Conservation (phyloP, 257 asterid genomes). For the Capsicum pubescens region DNA sequence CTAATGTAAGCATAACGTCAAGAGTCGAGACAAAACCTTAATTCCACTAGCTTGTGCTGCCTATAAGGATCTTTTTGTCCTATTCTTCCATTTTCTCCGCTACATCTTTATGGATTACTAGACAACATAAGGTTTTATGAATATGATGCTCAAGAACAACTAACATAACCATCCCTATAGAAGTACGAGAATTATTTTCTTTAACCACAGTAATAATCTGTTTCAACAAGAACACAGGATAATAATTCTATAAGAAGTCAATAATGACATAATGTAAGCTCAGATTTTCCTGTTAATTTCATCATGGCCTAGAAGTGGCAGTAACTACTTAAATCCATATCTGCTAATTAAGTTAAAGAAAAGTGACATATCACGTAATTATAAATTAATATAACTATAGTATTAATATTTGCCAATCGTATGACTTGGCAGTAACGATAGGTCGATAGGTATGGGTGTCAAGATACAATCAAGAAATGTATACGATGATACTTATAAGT, state of each 20-base stretch:
- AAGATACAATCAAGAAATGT: constrained; percentile 12
- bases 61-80: neutral
- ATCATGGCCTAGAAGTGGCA: neutral
- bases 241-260: neutral
- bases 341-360: neutral
- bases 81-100: constrained; percentile 7
- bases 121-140: neutral
- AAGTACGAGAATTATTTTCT: constrained; percentile 5
- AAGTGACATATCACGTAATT: neutral
- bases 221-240: neutral
- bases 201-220: neutral
- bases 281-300: neutral
- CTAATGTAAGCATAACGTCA: neutral
- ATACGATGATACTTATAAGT: neutral
- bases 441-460: neutral
- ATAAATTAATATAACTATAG: neutral
- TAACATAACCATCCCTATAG: neutral
- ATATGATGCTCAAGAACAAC: constrained; percentile 4
- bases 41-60: neutral
- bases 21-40: constrained; percentile 5
- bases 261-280: neutral
- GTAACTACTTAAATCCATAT: neutral
- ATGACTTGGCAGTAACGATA: neutral
- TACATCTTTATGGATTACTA: neutral
- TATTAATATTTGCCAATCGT: neutral